Conservation (phyloP, 129 eudicot genomes). For the Lactuca sativa region DNA sequence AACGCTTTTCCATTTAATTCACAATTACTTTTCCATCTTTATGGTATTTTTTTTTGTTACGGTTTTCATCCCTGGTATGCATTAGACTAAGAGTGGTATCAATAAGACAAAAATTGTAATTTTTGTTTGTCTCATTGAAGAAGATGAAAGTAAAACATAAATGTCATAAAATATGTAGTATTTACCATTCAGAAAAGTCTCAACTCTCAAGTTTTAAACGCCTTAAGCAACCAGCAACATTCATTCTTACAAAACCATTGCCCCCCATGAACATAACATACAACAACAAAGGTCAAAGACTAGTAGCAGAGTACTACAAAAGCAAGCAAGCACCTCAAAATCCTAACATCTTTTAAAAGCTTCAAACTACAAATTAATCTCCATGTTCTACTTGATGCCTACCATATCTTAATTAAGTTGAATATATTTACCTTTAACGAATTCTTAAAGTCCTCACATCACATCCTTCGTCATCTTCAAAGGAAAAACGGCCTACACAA, state of each 20-base stretch:
- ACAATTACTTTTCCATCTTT: no score
- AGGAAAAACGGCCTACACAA: conserved; percentile 31
- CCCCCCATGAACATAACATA: conserved; percentile 14
- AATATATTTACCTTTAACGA: conserved; percentile 31
- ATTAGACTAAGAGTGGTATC: no score
- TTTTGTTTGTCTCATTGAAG: no score
- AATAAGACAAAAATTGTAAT: no score
- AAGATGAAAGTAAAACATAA: not conserved
- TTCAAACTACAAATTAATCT: conserved; percentile 17
- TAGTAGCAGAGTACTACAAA: no score
- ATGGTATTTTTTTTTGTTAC: no score
- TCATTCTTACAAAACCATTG: conserved; percentile 24
- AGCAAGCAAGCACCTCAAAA: conserved; percentile 14
- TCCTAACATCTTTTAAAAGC: conserved; percentile 22
- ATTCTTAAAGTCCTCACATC: conserved; percentile 16
- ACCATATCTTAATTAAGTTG: conserved; percentile 22
- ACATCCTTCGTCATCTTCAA: conserved; percentile 40
- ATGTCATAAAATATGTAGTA: not conserved
- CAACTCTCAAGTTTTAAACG: conserved; percentile 9
- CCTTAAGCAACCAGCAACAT: conserved; percentile 23
- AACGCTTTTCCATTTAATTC: no score
- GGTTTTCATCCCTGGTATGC: no score
- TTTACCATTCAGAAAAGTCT: conserved; percentile 10
- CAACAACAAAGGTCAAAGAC: conserved; percentile 14
- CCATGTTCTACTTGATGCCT: conserved; percentile 31